A percentile compares a stretch with the other conserved stretches of the same genome.
phyloP scores from a whole-genome alignment of 441 rosid genomes.

The Isatis lusitanica region DNA sequence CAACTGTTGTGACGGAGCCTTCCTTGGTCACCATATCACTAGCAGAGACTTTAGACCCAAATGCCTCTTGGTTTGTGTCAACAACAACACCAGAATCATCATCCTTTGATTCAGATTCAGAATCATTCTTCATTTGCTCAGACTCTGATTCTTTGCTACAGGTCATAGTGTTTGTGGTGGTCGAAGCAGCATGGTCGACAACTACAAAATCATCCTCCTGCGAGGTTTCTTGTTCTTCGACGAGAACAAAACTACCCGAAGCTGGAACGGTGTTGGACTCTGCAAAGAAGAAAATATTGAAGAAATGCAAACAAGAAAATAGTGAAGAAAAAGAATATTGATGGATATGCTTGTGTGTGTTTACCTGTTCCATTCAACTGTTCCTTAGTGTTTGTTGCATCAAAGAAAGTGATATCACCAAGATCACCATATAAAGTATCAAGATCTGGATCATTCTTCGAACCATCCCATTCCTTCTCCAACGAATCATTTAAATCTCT shows the following conservation, averaged over 20 bases:
- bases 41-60: constrained; percentile 15
- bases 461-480: constrained; percentile 31
- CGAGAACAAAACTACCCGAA: constrained; percentile 1
- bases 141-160: constrained; percentile 25
- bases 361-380: constrained; percentile 26
- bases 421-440: constrained; percentile 35
- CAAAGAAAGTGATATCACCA: constrained; percentile 34
- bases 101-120: constrained; percentile 20
- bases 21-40: neutral
- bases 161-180: neutral
- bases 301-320: constrained; percentile 1
- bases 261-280: constrained; percentile 8
- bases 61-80: constrained; percentile 17
- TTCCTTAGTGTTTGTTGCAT: constrained; percentile 14
- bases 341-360: neutral
- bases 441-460: constrained; percentile 35
- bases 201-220: constrained; percentile 22
- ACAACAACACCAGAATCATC: constrained; percentile 19
- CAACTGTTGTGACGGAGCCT: constrained; percentile 13
- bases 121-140: constrained; percentile 15
- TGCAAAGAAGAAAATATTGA: constrained; percentile 25
- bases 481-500: constrained; percentile 34
- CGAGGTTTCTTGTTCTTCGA: constrained; percentile 16
- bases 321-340: neutral
- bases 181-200: constrained; percentile 18